A percentile compares a stretch with the other conserved stretches of the same genome.
Conservation (phyloP, 768 basidiomycete species). For the Cyathus striatus region DNA sequence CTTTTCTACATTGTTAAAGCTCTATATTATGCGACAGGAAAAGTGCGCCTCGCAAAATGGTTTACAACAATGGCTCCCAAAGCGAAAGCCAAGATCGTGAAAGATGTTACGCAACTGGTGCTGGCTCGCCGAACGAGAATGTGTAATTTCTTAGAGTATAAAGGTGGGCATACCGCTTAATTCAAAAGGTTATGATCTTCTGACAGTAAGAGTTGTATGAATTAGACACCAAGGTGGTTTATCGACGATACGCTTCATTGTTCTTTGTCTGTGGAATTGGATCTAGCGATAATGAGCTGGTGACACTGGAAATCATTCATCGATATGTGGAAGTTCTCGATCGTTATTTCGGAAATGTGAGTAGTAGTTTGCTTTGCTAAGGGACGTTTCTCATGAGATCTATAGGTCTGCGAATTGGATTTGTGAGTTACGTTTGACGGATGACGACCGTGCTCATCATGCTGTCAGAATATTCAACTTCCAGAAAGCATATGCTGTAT, state of each 20-base stretch:
- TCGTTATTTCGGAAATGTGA: conserved; percentile 88
- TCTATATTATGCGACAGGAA: conserved; percentile 50
- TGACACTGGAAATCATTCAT: conserved; percentile 93
- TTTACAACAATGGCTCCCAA: conserved; percentile 92
- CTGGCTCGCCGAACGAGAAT: conserved; percentile 92
- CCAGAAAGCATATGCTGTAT: conserved; percentile 94
- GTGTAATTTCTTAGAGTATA: conserved; percentile 99
- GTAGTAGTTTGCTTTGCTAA: conserved; percentile 16
- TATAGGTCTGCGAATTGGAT: conserved; percentile 88
- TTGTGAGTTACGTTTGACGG: conserved; percentile 49
- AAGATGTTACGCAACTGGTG: conserved; percentile 97
- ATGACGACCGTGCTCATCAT: conserved; percentile 6
- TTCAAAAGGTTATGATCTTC: conserved; percentile 1
- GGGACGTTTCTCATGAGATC: conserved; percentile 22
- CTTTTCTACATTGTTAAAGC: background rate
- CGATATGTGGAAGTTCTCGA: conserved; percentile 93
- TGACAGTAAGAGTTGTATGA: conserved; percentile 5
- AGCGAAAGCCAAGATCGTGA: conserved; percentile 92
- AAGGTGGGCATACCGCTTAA: conserved; percentile 52
- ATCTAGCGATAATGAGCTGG: conserved; percentile 84
- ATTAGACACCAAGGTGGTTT: conserved; percentile 84
- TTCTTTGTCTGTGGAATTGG: conserved; percentile 95
- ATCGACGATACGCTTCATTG: conserved; percentile 92
- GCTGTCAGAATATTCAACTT: conserved; percentile 92
- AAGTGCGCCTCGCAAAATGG: conserved; percentile 98